Conservation (phyloP, 2,329 filamentous ascomycete genomes). For the Stagonosporopsis chrysanthemi region DNA sequence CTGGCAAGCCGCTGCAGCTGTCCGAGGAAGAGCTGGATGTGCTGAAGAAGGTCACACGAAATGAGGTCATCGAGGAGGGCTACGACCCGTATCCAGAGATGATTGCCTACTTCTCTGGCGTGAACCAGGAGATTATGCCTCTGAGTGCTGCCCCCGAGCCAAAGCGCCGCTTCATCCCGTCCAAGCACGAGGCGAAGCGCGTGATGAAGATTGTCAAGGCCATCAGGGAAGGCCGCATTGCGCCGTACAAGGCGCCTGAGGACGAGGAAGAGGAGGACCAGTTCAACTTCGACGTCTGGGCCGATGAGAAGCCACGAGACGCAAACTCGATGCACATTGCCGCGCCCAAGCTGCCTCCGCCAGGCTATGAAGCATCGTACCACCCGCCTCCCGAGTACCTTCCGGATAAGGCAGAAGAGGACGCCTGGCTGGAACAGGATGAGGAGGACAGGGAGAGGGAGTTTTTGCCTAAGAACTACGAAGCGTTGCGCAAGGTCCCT, state of each 20-base stretch:
- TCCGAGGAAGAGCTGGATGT: conserved; percentile 89
- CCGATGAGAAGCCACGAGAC: conserved; percentile 80
- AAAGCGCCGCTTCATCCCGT: conserved; percentile 93
- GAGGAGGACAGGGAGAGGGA: conserved; percentile 91
- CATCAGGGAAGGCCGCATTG: conserved; percentile 90
- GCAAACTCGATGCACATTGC: conserved; percentile 94
- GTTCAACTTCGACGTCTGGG: conserved; percentile 89
- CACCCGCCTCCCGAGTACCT: conserved; percentile 96
- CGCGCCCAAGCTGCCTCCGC: conserved; percentile 90
- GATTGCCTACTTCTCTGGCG: conserved; percentile 89
- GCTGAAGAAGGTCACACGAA: conserved; percentile 85
- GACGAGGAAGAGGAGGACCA: conserved; percentile 76
- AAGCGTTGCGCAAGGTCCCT: conserved; percentile 87
- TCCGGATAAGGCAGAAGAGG: conserved; percentile 82
- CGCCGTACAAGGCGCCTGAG: conserved; percentile 85
- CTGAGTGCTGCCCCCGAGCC: conserved; percentile 93
- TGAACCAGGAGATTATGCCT: conserved; percentile 88
- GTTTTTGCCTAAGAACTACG: conserved; percentile 82
- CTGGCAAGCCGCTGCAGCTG: conserved; percentile 89
- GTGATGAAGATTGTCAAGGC: conserved; percentile 97
- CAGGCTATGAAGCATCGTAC: conserved; percentile 94
- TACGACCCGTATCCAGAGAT: conserved; percentile 94
- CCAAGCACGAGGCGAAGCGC: conserved; percentile 94
- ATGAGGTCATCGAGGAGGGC: conserved; percentile 84
- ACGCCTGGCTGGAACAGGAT: conserved; percentile 83